Percentiles rank a stretch among this genome's conserved stretches.
These are phyloP conservation scores for Talaromyces sp. DNA, from an alignment of 2,329 filamentous ascomycete genomes.

Conservation along the genomic window DNA sequence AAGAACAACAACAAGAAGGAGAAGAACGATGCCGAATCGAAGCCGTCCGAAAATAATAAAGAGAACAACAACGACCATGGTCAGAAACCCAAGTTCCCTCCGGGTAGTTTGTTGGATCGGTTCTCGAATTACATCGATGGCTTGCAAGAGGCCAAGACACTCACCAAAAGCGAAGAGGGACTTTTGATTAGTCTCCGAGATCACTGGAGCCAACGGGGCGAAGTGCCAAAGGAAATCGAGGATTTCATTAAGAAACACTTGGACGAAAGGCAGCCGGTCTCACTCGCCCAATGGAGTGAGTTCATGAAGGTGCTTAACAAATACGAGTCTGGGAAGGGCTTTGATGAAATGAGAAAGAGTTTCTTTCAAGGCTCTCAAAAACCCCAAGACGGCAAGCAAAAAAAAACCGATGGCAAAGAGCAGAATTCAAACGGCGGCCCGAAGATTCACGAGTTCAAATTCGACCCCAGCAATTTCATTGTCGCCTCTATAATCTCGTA, in stretches of 20 bases:
- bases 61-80: not conserved
- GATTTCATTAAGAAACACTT: conserved; percentile 10
- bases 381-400: conserved; percentile 21
- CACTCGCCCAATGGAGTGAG: conserved; percentile 5
- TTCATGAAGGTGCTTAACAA: not conserved
- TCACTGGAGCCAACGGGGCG: not conserved
- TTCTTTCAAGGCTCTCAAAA: not conserved
- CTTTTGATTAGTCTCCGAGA: conserved; percentile 3
- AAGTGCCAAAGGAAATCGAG: conserved; percentile 11
- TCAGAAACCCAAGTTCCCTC: not conserved
- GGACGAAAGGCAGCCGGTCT: conserved; percentile 4
- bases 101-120: not conserved
- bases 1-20: conserved; percentile 22
- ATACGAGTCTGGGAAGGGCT: not conserved
- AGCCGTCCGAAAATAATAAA: conserved; percentile 9
- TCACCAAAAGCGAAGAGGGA: conserved; percentile 1
- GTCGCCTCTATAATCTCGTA: conserved; percentile 59
- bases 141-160: not conserved
- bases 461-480: conserved; percentile 54
- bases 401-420: conserved; percentile 30
- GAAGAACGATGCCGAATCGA: conserved; percentile 20
- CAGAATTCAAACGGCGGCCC: conserved; percentile 18
- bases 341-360: not conserved
- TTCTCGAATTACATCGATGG: conserved; percentile 4
- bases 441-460: conserved; percentile 43